phyloP scores from a whole-genome alignment of 495 filamentous ascomycete genomes.

The Usnea hakonensis region DNA sequence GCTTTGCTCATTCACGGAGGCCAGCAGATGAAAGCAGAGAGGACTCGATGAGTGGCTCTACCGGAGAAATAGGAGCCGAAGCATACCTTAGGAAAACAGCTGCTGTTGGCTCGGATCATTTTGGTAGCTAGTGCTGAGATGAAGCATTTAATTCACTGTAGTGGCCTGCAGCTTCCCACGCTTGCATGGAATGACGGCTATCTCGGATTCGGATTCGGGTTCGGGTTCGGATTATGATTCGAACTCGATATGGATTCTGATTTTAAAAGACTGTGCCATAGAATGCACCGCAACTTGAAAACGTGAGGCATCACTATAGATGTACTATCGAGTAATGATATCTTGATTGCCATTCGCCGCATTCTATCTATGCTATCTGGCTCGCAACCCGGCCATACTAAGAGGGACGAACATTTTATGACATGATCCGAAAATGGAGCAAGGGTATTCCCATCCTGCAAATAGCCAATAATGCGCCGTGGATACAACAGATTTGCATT shows the following conservation, averaged over 20 bases:
- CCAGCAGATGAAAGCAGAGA: not conserved
- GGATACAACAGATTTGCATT: constrained; percentile 17
- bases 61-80: not conserved
- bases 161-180: not conserved
- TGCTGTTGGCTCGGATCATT: not conserved
- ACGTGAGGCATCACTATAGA: not conserved
- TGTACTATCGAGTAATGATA: not conserved
- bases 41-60: not conserved
- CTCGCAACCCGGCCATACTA: constrained; percentile 2
- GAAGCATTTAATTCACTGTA: not conserved
- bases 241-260: too few species aligned
- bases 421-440: not conserved
- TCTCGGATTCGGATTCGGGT: not conserved
- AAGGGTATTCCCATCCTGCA: not conserved
- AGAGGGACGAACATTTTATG: not conserved
- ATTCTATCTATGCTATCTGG: constrained; percentile 16
- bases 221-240: too few species aligned
- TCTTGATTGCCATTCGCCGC: constrained; percentile 1
- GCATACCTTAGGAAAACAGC: not conserved
- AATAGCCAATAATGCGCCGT: not conserved
- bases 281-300: not conserved
- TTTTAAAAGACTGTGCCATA: not conserved
- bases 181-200: not conserved
- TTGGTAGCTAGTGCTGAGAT: not conserved
- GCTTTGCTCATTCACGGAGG: not conserved